Conservation (phyloP, 148 eudicot species). For the Rheum nobile region DNA sequence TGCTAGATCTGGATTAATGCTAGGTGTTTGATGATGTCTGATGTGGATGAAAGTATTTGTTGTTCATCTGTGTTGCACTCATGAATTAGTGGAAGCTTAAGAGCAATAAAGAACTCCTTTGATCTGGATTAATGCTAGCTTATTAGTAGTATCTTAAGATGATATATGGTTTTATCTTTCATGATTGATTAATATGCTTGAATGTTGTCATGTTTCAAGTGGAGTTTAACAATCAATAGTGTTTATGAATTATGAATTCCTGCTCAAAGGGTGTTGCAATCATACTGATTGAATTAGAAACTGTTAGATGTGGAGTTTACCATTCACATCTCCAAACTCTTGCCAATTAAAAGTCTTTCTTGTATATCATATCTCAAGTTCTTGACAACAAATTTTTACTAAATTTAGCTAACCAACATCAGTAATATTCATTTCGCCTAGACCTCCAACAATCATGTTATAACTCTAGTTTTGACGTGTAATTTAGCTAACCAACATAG, state of each 20-base stretch:
- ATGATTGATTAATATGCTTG: neutral
- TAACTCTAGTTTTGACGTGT: neutral
- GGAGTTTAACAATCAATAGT: neutral
- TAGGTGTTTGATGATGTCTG: neutral
- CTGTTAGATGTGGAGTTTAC: neutral
- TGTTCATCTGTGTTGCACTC: neutral
- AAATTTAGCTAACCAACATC: neutral
- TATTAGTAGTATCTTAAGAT: neutral
- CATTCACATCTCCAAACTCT: neutral
- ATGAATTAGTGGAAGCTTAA: neutral
- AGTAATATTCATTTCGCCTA: neutral
- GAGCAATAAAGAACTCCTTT: neutral
- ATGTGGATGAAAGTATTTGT: neutral
- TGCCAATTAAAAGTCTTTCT: neutral
- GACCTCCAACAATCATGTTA: neutral
- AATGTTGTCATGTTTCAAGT: neutral
- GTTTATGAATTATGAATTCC: too few species aligned
- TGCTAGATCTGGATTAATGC: neutral
- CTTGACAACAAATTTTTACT: neutral
- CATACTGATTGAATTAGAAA: neutral
- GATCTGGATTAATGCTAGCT: too few species aligned
- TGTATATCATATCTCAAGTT: neutral
- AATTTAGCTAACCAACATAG: too few species aligned
- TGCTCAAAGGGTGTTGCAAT: neutral
- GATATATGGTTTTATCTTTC: neutral